phyloP scores from a whole-genome alignment of 2,329 filamentous ascomycete species.

The Xylaria sp. region DNA sequence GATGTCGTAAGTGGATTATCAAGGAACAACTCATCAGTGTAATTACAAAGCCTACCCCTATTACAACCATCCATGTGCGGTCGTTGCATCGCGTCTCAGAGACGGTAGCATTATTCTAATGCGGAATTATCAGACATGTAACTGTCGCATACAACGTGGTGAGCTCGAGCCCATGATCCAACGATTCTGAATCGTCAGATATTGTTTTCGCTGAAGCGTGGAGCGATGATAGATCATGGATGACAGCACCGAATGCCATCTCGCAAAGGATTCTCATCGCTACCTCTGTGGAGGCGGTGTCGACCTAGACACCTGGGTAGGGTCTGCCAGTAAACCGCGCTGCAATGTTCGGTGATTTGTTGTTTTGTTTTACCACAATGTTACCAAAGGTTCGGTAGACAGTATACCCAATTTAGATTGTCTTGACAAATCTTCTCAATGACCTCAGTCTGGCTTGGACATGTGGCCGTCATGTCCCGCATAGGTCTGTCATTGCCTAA shows the following conservation, averaged over 20 bases:
- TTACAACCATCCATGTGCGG: constrained; percentile 19
- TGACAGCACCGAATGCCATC: neutral
- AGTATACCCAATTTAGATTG: constrained; percentile 17
- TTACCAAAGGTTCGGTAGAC: constrained; percentile 22
- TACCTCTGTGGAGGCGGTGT: constrained; percentile 24
- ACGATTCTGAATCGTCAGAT: constrained; percentile 5
- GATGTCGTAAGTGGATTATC: neutral
- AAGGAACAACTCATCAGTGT: constrained; percentile 32
- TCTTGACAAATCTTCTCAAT: constrained; percentile 30
- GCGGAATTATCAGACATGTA: constrained; percentile 17
- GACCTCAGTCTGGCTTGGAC: constrained; percentile 15
- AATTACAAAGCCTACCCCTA: constrained; percentile 8
- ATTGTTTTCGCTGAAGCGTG: constrained; percentile 12
- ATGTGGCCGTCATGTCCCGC: constrained; percentile 11
- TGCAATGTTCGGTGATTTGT: constrained; percentile 1
- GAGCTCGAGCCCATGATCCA: constrained; percentile 8
- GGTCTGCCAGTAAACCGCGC: constrained; percentile 14
- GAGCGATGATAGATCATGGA: neutral
- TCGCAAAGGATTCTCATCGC: constrained; percentile 28
- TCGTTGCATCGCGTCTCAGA: constrained; percentile 24
- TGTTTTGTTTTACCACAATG: constrained; percentile 5
- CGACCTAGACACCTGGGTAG: constrained; percentile 16
- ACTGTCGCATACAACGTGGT: constrained; percentile 29
- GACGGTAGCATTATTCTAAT: constrained; percentile 27
- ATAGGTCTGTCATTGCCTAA: constrained; percentile 27